These are phyloP conservation scores for Ascochyta koolunga DNA, from an alignment of 2,329 filamentous ascomycete genomes.

Conservation along the genomic window DNA sequence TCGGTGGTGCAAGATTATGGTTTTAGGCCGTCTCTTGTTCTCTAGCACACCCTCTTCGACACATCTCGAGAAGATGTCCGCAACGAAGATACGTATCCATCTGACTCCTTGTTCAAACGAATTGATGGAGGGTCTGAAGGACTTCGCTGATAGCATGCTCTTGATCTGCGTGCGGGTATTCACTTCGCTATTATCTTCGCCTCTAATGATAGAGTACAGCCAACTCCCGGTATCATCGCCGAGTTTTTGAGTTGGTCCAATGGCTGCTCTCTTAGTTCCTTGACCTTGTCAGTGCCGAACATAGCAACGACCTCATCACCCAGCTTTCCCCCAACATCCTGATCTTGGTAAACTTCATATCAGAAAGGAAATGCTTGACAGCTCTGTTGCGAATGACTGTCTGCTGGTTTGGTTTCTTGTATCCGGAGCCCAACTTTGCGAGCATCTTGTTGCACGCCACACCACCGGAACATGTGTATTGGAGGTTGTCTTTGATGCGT, in stretches of 20 bases:
- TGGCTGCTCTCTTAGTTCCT: slow-evolving; percentile 73
- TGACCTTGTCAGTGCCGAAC: slow-evolving; percentile 81
- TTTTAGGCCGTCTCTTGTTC: slow-evolving; percentile 83
- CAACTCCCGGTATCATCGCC: slow-evolving; percentile 85
- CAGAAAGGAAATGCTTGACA: slow-evolving; percentile 75
- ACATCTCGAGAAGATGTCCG: slow-evolving; percentile 87
- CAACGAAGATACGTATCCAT: slow-evolving; percentile 90
- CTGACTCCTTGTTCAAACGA: slow-evolving; percentile 76
- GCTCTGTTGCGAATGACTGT: slow-evolving; percentile 91
- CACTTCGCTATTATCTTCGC: slow-evolving; percentile 85
- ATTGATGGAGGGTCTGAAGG: slow-evolving; percentile 84
- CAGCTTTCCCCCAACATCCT: slow-evolving; percentile 94
- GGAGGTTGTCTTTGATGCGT: slow-evolving; percentile 70
- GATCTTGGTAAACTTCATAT: slow-evolving; percentile 94
- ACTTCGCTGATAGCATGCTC: slow-evolving; percentile 96
- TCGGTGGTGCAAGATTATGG: slow-evolving; percentile 82
- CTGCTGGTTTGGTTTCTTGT: slow-evolving; percentile 93
- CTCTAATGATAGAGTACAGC: slow-evolving; percentile 84
- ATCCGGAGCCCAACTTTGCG: slow-evolving; percentile 87
- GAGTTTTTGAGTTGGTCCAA: slow-evolving; percentile 78
- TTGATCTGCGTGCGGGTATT: slow-evolving; percentile 93
- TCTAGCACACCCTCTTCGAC: slow-evolving; percentile 90
- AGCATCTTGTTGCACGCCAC: slow-evolving; percentile 93
- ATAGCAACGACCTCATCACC: slow-evolving; percentile 82
- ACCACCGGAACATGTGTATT: slow-evolving; percentile 91